A percentile compares a stretch with the other conserved stretches of the same genome.
Evolutionary conservation across 345 rosid genomes (phyloP).

Genomic region (Boechera divaricarpa): DNA sequence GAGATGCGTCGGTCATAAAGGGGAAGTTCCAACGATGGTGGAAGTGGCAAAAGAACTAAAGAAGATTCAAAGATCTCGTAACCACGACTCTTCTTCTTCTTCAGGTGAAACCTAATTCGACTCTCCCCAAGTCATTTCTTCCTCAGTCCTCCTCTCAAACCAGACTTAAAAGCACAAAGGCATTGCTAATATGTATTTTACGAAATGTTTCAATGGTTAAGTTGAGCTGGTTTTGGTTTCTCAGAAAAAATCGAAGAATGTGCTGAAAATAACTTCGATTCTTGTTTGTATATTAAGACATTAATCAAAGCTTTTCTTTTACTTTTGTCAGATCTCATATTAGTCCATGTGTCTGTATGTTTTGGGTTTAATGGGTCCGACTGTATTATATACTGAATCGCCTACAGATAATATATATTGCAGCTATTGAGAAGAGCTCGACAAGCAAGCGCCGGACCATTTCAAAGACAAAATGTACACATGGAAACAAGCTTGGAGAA

Average conservation of each 20-base stretch:
- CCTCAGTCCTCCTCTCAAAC: not conserved
- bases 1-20: not conserved
- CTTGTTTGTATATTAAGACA: not conserved
- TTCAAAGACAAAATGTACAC: too few species aligned
- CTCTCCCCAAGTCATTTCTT: not conserved
- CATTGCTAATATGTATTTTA: not conserved
- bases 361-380: not conserved
- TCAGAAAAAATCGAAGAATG: not conserved
- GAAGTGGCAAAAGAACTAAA: conserved; percentile 10
- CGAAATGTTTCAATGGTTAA: not conserved
- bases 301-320: too few species aligned
- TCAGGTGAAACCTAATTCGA: not conserved
- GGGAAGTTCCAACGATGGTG: conserved; percentile 1
- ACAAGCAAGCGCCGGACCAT: too few species aligned
- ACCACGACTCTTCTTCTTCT: not conserved
- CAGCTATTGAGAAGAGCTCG: too few species aligned
- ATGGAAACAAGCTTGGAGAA: too few species aligned
- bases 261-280: not conserved
- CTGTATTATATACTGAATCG: too few species aligned
- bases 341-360: too few species aligned
- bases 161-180: not conserved
- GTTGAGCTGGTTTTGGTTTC: not conserved
- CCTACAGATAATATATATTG: too few species aligned
- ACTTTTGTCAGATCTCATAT: not conserved
- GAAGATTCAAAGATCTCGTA: not conserved